Evolutionary conservation across 441 rosid genomes (phyloP), one percentile per base, ranked within the genome.

Genomic region (Gossypium armourianum): DNA sequence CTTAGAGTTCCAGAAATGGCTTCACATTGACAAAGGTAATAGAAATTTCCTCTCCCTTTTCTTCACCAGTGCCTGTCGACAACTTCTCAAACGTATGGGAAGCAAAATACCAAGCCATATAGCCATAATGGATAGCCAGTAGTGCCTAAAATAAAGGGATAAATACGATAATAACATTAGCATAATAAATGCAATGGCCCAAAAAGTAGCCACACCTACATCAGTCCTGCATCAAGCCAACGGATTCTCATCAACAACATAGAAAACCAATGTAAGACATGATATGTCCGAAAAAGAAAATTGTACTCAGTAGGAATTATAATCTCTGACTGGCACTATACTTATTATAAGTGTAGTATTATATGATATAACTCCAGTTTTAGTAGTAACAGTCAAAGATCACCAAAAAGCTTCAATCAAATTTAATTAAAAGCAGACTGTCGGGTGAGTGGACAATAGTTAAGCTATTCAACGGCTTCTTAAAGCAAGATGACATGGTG

Each of bases 21-120:
- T 82, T 4, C 81, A 83, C 86, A 76, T 79, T 45, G 86, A 84
- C 85, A 83, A 75, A 4, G 88, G 87, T 72, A 84, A 86, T 36
- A 72, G 32, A 72, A 80, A 49, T 74, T 83, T 80, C 49, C 78
- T 74, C 70, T 84, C 86, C 79, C 80, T 83, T 68, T 82, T 82
- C 74, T 70, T 71, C 61, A 76, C 54, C 64, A 81, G 57, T 16
- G 80, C 79, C 60, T 78, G 86, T 70, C 85, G 76, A 47, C 45
- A 81, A 53, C 78, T 75, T 71, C 83, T 72, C 58, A 83, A 73
- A 67, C 79, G 69, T 28, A 82, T 3, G 1, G 74, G 86, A 76
- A 86, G 79, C 36, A 74, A 72, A 53, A 76, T 75, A 16, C 65
- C 81, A 24, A 82, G 77, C 75, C 79, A 73, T 20, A 78, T 68